Evolutionary conservation across 768 basidiomycete species (phyloP).

Genomic region (Mycena crocata): DNA sequence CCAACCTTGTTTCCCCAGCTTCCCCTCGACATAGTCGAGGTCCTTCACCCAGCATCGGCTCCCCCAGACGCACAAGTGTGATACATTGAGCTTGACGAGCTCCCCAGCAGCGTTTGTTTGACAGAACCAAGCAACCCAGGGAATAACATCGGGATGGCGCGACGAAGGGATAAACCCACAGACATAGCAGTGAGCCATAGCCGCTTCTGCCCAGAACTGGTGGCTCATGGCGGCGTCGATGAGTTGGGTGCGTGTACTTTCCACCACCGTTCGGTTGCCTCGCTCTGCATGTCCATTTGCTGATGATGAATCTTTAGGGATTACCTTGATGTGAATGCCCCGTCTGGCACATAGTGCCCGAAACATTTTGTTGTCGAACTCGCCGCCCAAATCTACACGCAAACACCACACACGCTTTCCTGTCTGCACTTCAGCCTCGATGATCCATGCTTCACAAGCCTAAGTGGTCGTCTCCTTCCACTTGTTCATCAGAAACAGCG

Average conservation of each 20-base stretch:
- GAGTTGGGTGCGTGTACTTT: slow-evolving; percentile 23
- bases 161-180: background rate
- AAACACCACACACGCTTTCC: slow-evolving; percentile 26
- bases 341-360: slow-evolving; percentile 20
- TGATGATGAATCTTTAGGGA: slow-evolving; percentile 34
- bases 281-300: slow-evolving; percentile 41
- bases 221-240: no score
- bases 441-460: slow-evolving; percentile 27
- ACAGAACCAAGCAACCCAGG: slow-evolving; percentile 4
- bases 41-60: slow-evolving; percentile 29
- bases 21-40: slow-evolving; percentile 15
- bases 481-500: slow-evolving; percentile 38
- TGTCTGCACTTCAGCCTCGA: slow-evolving; percentile 31
- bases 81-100: slow-evolving; percentile 18
- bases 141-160: background rate
- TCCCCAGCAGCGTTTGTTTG: background rate
- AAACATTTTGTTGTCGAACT: slow-evolving; percentile 39
- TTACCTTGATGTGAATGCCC: slow-evolving; percentile 31
- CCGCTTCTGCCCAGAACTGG: no score
- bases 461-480: slow-evolving; percentile 25
- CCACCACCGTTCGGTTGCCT: slow-evolving; percentile 32
- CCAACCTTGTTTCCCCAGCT: slow-evolving; percentile 29
- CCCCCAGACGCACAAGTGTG: slow-evolving; percentile 30
- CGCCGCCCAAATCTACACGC: slow-evolving; percentile 39
- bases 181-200: no score